Conservation (phyloP, 768 basidiomycete species). For the Pholiota conissans region DNA sequence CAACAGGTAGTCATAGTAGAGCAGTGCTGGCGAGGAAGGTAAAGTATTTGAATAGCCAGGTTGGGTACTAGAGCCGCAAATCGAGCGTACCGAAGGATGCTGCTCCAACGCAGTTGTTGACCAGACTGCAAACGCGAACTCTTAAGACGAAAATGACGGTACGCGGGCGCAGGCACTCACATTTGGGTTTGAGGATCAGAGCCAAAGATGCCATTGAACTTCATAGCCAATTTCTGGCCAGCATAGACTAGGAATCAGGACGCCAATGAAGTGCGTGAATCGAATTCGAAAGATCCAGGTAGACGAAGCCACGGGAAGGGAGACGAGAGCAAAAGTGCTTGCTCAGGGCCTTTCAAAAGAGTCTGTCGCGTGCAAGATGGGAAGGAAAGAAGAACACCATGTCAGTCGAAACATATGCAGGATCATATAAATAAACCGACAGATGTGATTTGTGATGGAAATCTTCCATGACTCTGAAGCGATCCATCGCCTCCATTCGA, state of each 20-base stretch:
- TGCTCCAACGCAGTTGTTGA: constrained; percentile 6
- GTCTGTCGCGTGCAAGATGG: no score
- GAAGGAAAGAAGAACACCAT: no score
- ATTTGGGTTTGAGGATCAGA: not conserved
- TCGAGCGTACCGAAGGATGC: not conserved
- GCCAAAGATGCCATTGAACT: not conserved
- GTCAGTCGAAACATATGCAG: no score
- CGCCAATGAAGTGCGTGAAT: not conserved
- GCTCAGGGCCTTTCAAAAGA: no score
- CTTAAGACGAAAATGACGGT: no score
- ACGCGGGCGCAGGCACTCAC: not conserved
- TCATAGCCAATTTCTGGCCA: not conserved
- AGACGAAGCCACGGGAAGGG: no score
- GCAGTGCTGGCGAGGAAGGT: constrained; percentile 26
- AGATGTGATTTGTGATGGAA: no score
- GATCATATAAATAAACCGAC: no score
- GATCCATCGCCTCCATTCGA: no score
- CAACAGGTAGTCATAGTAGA: constrained; percentile 51
- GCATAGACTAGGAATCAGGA: not conserved
- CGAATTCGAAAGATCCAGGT: not conserved
- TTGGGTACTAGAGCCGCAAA: no score
- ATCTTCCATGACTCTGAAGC: no score
- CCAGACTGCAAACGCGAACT: not conserved
- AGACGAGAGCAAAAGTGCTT: no score
- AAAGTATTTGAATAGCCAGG: not conserved